Base-by-base conservation (phyloP, 1,284 basidiomycete genomes). In the Prillingera fragicola region DNA sequence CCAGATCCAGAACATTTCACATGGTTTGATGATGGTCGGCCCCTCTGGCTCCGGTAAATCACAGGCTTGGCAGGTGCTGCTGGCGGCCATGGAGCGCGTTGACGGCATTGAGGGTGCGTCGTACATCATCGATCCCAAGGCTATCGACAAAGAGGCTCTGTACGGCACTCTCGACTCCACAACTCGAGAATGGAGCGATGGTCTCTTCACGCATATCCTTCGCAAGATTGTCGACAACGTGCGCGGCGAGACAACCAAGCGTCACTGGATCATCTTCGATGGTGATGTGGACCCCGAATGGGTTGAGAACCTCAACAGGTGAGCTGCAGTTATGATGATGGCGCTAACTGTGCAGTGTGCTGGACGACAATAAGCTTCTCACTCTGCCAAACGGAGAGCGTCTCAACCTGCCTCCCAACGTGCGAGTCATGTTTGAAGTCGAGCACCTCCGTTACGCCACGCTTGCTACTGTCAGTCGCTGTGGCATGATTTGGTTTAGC, bases 401-500 rank as follows among this genome's bases (percentile, higher is more conserved):
- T 59, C 82, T 99, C 52, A 97, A 92, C 62, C 77, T 99, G 31
- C 96, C 95, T 2, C 79, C 88, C 3, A 98, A 98, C 63, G 94
- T 99, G 19, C 84, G 95, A 48, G 92, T 99, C 72, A 92, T 99
- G 89, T 99, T 99, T 65, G 95, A 99, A 70, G 96, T 98, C 45
- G 96, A 99, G 71, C 90, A 94, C 69, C 80, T 99, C 56, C 87
- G 84, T 60, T 98, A 95, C 68, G 96, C 95, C 0, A 99, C 96
- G 1, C 81, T 89, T 36, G 95, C 95, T 8, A 99, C 95, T 13
- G 96, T 99, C 74, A 95, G 90, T 80, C 92, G 95, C 45, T 99
- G 95, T 68, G 95, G 95, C 69, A 99, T 99, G 95, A 94, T 99
- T 61, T 99, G 95, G 95, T 99, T 99, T 75, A 96, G 90, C 65